phyloP scores from a whole-genome alignment of 441 rosid genomes.

The Populus hybrid region DNA sequence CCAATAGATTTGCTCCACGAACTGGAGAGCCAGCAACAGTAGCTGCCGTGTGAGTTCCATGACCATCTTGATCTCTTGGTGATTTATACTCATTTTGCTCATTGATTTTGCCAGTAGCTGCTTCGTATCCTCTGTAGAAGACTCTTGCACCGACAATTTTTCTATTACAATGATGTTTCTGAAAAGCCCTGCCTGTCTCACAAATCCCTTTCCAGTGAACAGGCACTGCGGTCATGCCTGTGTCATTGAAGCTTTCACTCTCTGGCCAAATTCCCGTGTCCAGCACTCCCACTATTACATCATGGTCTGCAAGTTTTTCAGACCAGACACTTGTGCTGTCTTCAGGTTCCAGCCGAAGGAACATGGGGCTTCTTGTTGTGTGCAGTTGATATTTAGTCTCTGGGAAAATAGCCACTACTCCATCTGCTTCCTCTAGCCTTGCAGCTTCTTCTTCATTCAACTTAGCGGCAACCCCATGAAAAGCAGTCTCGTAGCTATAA shows the following conservation, averaged over 20 bases:
- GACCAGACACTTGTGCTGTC: slow-evolving; percentile 66
- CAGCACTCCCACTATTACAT: slow-evolving; percentile 69
- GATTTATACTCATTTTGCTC: slow-evolving; percentile 58
- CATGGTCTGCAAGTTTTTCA: slow-evolving; percentile 57
- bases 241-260: slow-evolving; percentile 64
- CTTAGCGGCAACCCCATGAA: slow-evolving; percentile 75
- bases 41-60: slow-evolving; percentile 86
- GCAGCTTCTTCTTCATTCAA: slow-evolving; percentile 58
- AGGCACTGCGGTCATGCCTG: slow-evolving; percentile 54
- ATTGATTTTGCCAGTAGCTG: slow-evolving; percentile 66
- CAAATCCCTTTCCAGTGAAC: slow-evolving; percentile 63
- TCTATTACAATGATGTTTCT: slow-evolving; percentile 57
- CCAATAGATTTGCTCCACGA: slow-evolving; percentile 52
- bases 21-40: slow-evolving; percentile 76
- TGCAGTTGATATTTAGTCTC: slow-evolving; percentile 70
- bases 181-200: slow-evolving; percentile 60
- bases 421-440: slow-evolving; percentile 45
- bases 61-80: slow-evolving; percentile 80
- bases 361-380: slow-evolving; percentile 76
- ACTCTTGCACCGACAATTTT: slow-evolving; percentile 83
- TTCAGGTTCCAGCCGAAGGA: slow-evolving; percentile 63
- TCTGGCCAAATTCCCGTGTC: slow-evolving; percentile 93
- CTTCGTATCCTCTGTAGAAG: slow-evolving; percentile 60
- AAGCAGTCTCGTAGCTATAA: slow-evolving; percentile 68
- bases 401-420: slow-evolving; percentile 67